Evolutionary conservation across 1,284 basidiomycete genomes (phyloP).

Genomic region (Heimioporus punctisporus): DNA sequence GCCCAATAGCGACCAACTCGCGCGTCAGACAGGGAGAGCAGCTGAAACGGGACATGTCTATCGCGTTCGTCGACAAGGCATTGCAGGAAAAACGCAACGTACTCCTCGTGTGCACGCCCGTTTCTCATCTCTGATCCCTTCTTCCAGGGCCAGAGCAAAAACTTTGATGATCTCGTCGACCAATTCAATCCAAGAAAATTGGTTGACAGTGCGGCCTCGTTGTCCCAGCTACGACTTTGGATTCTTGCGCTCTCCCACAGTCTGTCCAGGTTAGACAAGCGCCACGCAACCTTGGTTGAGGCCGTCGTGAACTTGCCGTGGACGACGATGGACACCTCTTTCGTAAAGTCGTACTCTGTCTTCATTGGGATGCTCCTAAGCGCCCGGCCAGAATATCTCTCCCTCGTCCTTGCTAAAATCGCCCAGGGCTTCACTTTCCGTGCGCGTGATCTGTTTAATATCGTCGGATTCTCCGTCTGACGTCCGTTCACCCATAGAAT

Average conservation of each 20-base stretch:
- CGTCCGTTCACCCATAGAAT: constrained; percentile 49
- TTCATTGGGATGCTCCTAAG: constrained; percentile 94
- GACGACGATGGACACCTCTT: constrained; percentile 83
- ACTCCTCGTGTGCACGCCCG: constrained; percentile 16
- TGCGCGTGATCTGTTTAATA: constrained; percentile 45
- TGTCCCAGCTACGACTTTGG: constrained; percentile 71
- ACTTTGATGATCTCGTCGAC: constrained; percentile 72
- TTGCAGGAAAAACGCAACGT: constrained; percentile 76
- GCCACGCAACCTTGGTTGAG: constrained; percentile 85
- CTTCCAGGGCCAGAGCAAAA: constrained; percentile 62
- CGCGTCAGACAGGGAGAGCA: constrained; percentile 77
- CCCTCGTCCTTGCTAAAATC: constrained; percentile 80
- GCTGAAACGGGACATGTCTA: constrained; percentile 81
- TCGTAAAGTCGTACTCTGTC: constrained; percentile 85
- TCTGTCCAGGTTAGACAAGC: constrained; percentile 78
- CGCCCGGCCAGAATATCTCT: constrained; percentile 93
- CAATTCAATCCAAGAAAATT: constrained; percentile 64
- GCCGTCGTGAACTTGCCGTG: constrained; percentile 91
- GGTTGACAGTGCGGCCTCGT: constrained; percentile 40
- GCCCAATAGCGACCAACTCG: constrained; percentile 77
- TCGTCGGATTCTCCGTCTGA: constrained; percentile 9
- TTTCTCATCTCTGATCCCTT: constrained; percentile 8
- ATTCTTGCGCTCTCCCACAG: constrained; percentile 77
- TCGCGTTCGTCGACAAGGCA: constrained; percentile 84
- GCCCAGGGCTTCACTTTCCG: constrained; percentile 89